Conservation (phyloP, 2,329 filamentous ascomycete genomes). For the Epichloe brachyelytri region DNA sequence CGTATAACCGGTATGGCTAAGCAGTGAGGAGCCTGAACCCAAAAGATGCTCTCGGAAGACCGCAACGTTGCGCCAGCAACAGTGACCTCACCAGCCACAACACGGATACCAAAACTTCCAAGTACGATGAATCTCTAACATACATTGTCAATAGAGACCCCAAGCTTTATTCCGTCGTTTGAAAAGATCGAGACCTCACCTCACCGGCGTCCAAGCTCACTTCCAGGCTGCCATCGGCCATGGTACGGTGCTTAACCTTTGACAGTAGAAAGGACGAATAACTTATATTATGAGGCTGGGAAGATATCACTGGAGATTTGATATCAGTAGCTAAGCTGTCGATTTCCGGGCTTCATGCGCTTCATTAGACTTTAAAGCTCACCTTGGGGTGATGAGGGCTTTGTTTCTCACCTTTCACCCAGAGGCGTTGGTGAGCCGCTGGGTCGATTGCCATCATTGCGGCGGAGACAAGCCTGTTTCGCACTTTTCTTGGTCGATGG, state of each 20-base stretch:
- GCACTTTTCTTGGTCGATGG: constrained; percentile 11
- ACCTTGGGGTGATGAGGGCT: background rate
- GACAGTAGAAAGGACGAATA: constrained; percentile 34
- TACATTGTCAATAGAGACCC: background rate
- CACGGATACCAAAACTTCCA: constrained; percentile 54
- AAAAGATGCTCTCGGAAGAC: constrained; percentile 32
- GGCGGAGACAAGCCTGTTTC: background rate
- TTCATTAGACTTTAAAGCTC: background rate
- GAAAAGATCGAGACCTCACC: constrained; percentile 21
- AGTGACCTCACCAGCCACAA: constrained; percentile 48
- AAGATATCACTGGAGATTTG: background rate
- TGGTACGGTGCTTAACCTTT: constrained; percentile 29
- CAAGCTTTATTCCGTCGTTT: constrained; percentile 8
- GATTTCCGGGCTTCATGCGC: background rate
- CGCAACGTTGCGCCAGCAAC: constrained; percentile 52
- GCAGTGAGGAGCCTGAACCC: constrained; percentile 54
- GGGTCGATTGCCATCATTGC: background rate
- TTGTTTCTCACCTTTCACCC: background rate
- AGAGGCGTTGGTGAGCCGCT: background rate
- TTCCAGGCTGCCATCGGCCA: constrained; percentile 25
- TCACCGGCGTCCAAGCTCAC: constrained; percentile 36
- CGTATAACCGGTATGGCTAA: constrained; percentile 57
- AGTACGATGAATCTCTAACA: constrained; percentile 46
- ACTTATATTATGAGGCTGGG: constrained; percentile 12
- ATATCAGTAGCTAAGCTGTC: background rate